Percentiles rank a stretch among this genome's conserved stretches.
Evolutionary conservation across 1,284 basidiomycete genomes (phyloP).

Genomic region (Thelephora terrestris): DNA sequence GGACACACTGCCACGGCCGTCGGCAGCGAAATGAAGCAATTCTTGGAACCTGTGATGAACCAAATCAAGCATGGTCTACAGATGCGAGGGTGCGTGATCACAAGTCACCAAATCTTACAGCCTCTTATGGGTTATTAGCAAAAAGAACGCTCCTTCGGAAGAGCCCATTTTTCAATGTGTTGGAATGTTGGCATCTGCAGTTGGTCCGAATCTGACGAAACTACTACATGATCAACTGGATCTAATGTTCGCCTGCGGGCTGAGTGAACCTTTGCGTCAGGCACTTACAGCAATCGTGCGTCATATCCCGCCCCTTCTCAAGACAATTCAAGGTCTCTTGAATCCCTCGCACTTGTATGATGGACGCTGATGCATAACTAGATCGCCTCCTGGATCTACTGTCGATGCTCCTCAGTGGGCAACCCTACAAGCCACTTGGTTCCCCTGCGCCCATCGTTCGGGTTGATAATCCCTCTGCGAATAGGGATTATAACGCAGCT

Average conservation of each 20-base stretch:
- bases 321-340: slow-evolving; percentile 79
- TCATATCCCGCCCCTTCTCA: slow-evolving; percentile 85
- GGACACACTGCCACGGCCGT: slow-evolving; percentile 92
- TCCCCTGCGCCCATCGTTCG: slow-evolving; percentile 53
- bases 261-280: slow-evolving; percentile 83
- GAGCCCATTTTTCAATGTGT: slow-evolving; percentile 98
- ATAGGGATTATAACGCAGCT: slow-evolving; percentile 49
- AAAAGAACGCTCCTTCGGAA: slow-evolving; percentile 90
- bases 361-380: slow-evolving; percentile 20
- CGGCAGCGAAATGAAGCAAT: slow-evolving; percentile 91
- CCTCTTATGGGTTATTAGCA: slow-evolving; percentile 35
- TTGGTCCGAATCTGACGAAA: slow-evolving; percentile 93
- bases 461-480: slow-evolving; percentile 38
- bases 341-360: background rate
- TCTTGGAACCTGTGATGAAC: slow-evolving; percentile 86
- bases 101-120: slow-evolving; percentile 1
- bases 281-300: slow-evolving; percentile 83
- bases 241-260: slow-evolving; percentile 91
- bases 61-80: slow-evolving; percentile 87
- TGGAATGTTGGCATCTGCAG: slow-evolving; percentile 90
- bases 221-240: slow-evolving; percentile 95
- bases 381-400: slow-evolving; percentile 83
- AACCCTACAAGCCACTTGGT: slow-evolving; percentile 79
- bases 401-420: slow-evolving; percentile 72
- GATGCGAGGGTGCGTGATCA: slow-evolving; percentile 60